phyloP scores from a whole-genome alignment of 257 asterid genomes.

The Eucommia ulmoides region DNA sequence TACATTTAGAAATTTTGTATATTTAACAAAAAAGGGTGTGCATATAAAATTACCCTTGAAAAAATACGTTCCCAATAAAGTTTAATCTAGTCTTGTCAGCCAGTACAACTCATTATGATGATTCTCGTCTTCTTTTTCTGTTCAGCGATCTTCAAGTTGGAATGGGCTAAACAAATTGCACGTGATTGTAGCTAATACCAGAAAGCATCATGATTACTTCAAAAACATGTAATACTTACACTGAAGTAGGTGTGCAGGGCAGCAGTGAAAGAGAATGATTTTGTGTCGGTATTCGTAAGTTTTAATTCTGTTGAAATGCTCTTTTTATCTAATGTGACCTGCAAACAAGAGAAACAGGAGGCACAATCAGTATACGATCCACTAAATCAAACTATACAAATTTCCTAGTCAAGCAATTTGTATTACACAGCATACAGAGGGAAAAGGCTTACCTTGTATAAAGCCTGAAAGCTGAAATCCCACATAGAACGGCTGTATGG shows the following conservation, averaged over 20 bases:
- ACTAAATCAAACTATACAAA: background rate
- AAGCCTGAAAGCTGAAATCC: constrained; percentile 85
- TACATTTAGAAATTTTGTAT: no score
- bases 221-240: constrained; percentile 45
- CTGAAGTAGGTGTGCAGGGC: constrained; percentile 91
- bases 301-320: constrained; percentile 71
- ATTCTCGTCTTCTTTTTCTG: no score
- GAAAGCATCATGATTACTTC: no score
- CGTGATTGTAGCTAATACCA: no score
- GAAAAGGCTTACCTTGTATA: constrained; percentile 46
- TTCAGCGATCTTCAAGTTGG: no score
- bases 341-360: constrained; percentile 17
- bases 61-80: no score
- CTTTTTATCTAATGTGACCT: constrained; percentile 60
- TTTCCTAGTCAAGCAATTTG: background rate
- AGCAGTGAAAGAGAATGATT: constrained; percentile 77
- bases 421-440: background rate
- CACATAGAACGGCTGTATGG: constrained; percentile 92
- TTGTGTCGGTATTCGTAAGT: constrained; percentile 66
- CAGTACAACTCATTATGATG: no score
- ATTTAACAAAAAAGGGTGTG: no score
- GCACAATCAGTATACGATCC: background rate
- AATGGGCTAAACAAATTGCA: no score
- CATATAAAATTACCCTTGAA: no score
- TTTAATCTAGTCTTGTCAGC: no score